These are phyloP conservation scores for Verbena officinalis DNA, from an alignment of 257 asterid species.

Conservation along the genomic window DNA sequence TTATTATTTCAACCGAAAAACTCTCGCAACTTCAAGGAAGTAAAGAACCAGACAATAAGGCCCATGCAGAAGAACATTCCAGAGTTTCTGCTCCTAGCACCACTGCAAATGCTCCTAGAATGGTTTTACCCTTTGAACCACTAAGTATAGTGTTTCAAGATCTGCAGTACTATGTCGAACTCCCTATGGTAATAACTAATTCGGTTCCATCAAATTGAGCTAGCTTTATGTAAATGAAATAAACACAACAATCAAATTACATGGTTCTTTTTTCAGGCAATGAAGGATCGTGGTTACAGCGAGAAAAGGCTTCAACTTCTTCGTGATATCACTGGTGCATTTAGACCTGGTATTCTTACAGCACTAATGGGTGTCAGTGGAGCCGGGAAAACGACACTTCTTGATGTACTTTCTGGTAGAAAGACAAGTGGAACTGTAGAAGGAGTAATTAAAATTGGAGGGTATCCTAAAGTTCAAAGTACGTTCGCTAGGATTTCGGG, in stretches of 20 bases:
- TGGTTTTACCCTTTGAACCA: constrained; percentile 75
- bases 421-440: constrained; percentile 55
- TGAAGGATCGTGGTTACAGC: constrained; percentile 57
- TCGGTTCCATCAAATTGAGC: background rate
- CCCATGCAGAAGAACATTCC: constrained; percentile 14
- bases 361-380: constrained; percentile 72
- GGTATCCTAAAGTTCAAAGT: constrained; percentile 57
- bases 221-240: background rate
- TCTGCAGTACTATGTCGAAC: constrained; percentile 54
- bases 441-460: constrained; percentile 60
- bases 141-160: constrained; percentile 50
- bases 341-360: constrained; percentile 66
- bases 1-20: constrained; percentile 39
- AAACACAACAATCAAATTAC: background rate
- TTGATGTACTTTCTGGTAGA: constrained; percentile 67
- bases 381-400: constrained; percentile 70
- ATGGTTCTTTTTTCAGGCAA: constrained; percentile 41
- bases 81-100: constrained; percentile 19
- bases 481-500: constrained; percentile 60
- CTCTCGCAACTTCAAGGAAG: constrained; percentile 34
- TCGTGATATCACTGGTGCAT: constrained; percentile 50
- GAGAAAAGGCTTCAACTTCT: constrained; percentile 54
- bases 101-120: constrained; percentile 30
- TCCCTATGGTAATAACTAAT: constrained; percentile 54
- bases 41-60: background rate